A percentile compares a stretch with the other conserved stretches of the same genome.
These are phyloP conservation scores for Beauveria bassiana DNA, from an alignment of 2,329 filamentous ascomycete genomes.

Conservation along the genomic window DNA sequence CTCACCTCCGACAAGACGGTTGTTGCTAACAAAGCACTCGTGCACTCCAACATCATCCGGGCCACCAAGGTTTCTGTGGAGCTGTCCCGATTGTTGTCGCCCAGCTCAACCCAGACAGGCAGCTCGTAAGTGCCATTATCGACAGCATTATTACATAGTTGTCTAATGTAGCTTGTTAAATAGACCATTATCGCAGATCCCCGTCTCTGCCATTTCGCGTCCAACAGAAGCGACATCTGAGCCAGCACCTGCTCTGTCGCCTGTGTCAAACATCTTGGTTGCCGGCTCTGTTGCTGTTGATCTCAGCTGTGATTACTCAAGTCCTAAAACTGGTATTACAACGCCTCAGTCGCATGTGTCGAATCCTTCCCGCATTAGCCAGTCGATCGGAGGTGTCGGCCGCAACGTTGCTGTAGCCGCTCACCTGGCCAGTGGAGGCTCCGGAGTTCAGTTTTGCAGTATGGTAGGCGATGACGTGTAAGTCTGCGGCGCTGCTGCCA, in stretches of 20 bases:
- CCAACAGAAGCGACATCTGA: not conserved
- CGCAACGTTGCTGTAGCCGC: constrained; percentile 85
- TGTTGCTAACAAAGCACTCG: constrained; percentile 61
- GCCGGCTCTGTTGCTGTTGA: constrained; percentile 88
- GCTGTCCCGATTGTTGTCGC: constrained; percentile 37
- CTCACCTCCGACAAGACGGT: constrained; percentile 66
- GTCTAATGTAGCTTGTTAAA: constrained; percentile 30
- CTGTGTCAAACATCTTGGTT: constrained; percentile 52
- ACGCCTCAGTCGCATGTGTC: constrained; percentile 64
- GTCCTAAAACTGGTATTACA: constrained; percentile 19
- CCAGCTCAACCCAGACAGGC: constrained; percentile 20
- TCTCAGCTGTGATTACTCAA: constrained; percentile 68
- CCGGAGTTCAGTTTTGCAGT: constrained; percentile 66
- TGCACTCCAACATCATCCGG: constrained; percentile 44
- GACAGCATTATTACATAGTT: constrained; percentile 17
- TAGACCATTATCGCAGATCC: constrained; percentile 11
- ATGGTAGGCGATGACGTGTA: constrained; percentile 72
- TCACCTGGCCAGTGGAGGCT: constrained; percentile 53
- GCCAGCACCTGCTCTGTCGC: not conserved
- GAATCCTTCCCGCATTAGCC: constrained; percentile 72
- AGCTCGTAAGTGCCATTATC: constrained; percentile 30
- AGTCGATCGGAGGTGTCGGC: constrained; percentile 84
- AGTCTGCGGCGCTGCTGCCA: constrained; percentile 17
- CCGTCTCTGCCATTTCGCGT: not conserved
- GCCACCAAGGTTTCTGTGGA: constrained; percentile 48